phyloP scores from a whole-genome alignment of 345 rosid genomes.

The Lepidium sativum region DNA sequence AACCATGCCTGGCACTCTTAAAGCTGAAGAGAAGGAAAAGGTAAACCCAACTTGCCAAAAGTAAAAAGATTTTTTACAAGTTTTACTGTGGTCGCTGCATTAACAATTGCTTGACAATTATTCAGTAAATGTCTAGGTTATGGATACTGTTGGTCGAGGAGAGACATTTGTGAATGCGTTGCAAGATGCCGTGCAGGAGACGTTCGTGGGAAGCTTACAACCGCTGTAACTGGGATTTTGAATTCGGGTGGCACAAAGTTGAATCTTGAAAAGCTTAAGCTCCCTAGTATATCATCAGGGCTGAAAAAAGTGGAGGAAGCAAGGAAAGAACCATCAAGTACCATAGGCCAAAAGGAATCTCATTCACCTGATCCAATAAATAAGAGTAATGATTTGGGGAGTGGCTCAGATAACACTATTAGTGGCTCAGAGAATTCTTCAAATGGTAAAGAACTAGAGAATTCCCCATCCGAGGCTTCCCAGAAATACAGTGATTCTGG shows the following conservation, averaged over 20 bases:
- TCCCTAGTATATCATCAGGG: slow-evolving; percentile 35
- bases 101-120: slow-evolving; percentile 19
- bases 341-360: slow-evolving; percentile 29
- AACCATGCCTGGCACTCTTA: slow-evolving; percentile 64
- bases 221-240: slow-evolving; percentile 57
- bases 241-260: slow-evolving; percentile 41
- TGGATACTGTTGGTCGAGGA: slow-evolving; percentile 81
- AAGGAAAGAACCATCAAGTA: slow-evolving; percentile 27
- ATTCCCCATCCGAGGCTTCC: slow-evolving; percentile 31
- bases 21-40: slow-evolving; percentile 67
- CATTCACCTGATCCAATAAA: slow-evolving; percentile 34
- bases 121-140: slow-evolving; percentile 50
- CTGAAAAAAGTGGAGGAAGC: slow-evolving; percentile 32
- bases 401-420: slow-evolving; percentile 27
- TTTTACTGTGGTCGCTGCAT: slow-evolving; percentile 6
- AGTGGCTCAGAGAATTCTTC: slow-evolving; percentile 29
- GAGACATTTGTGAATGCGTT: slow-evolving; percentile 74
- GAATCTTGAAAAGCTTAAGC: slow-evolving; percentile 40
- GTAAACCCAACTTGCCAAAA: slow-evolving; percentile 29
- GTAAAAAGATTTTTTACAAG: not conserved
- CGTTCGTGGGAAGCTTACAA: slow-evolving; percentile 73
- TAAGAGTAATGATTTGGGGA: slow-evolving; percentile 31
- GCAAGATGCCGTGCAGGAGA: slow-evolving; percentile 91
- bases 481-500: slow-evolving; percentile 31
- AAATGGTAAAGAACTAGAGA: slow-evolving; percentile 30